These are phyloP conservation scores for Candida coquimbonensis DNA, from an alignment of 805 yeast genomes.

Conservation along the genomic window DNA sequence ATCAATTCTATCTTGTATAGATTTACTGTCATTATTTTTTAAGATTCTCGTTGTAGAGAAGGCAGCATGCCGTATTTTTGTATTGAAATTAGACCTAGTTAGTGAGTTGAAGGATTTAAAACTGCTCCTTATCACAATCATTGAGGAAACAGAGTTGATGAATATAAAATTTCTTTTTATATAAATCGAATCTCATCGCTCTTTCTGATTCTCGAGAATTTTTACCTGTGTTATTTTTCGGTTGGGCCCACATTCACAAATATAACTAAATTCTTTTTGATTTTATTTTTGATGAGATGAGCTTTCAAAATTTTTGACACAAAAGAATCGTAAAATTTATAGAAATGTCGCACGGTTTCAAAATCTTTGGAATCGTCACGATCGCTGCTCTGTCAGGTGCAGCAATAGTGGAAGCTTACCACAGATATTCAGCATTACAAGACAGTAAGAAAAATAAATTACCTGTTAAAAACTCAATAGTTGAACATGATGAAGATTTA, in stretches of 20 bases:
- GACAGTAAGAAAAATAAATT: background rate
- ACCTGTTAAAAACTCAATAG: background rate
- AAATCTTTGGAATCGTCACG: conserved; percentile 2
- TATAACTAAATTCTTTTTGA: no score
- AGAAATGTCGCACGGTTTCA: background rate
- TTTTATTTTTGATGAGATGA: background rate
- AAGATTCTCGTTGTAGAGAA: background rate
- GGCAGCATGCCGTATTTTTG: conserved; percentile 5
- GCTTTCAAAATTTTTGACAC: background rate
- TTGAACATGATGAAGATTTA: conserved; percentile 53
- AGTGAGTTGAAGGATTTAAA: no score
- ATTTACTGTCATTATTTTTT: background rate
- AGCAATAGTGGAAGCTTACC: conserved; percentile 13
- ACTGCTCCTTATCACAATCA: background rate
- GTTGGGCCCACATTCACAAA: background rate
- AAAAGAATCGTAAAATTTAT: no score
- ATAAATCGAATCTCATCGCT: background rate
- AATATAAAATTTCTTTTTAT: no score
- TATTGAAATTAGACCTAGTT: no score
- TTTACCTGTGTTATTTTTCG: background rate
- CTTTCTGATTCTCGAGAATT: background rate
- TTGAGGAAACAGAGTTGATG: background rate
- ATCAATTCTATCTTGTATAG: conserved; percentile 51
- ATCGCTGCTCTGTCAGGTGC: conserved; percentile 9
- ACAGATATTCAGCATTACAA: conserved; percentile 9